Conservation (phyloP, 176 grass and related monocot genomes). For the Oryza rufipogon region DNA sequence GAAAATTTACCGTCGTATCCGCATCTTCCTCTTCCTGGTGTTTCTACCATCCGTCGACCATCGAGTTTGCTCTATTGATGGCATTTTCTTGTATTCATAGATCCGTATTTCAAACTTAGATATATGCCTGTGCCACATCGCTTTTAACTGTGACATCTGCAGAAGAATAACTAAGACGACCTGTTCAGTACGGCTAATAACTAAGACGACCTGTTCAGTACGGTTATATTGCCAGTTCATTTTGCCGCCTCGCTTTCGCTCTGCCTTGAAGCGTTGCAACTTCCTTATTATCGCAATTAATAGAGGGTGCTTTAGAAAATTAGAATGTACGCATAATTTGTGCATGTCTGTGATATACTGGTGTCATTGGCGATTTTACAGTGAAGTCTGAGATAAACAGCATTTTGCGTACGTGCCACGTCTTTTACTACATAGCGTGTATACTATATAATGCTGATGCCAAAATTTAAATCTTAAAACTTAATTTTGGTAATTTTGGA, state of each 20-base stretch:
- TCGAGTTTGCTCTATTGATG: slow-evolving; percentile 18
- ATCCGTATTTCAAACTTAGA: slow-evolving; percentile 36
- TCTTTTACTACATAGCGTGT: too few relatives aligned
- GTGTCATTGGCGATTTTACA: neutral
- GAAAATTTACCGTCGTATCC: neutral
- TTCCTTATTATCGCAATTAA: slow-evolving; percentile 1
- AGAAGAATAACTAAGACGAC: slow-evolving; percentile 43
- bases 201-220: slow-evolving; percentile 11
- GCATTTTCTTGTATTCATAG: slow-evolving; percentile 41
- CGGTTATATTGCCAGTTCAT: slow-evolving; percentile 15
- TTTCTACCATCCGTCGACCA: slow-evolving; percentile 20
- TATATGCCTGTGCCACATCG: slow-evolving; percentile 33
- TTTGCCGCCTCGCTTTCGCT: neutral
- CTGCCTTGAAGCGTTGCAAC: neutral
- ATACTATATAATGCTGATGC: too few relatives aligned
- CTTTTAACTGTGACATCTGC: slow-evolving; percentile 38
- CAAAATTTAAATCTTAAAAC: too few relatives aligned
- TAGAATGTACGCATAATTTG: neutral
- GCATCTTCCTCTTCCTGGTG: neutral
- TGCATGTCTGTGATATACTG: neutral
- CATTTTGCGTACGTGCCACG: too few relatives aligned
- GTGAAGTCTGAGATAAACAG: too few relatives aligned
- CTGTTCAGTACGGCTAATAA: slow-evolving; percentile 33
- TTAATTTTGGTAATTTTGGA: too few relatives aligned
- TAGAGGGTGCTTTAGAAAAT: slow-evolving; percentile 1